Conservation (phyloP, 176 grass and related monocot species). For the Oryza rufipogon region DNA sequence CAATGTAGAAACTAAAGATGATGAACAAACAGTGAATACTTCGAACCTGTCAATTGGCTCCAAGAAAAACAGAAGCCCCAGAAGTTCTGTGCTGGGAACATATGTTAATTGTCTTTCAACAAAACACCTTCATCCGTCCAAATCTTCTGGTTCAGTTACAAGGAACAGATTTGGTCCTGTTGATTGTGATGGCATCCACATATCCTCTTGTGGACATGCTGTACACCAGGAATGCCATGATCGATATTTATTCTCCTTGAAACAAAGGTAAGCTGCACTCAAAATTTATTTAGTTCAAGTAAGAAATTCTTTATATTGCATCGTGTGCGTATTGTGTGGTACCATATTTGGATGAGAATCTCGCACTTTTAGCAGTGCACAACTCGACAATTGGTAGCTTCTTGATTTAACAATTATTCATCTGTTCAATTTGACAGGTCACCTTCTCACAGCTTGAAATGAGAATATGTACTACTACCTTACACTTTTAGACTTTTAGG, state of each 20-base stretch:
- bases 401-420: background rate
- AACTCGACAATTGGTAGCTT: slow-evolving; percentile 13
- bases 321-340: background rate
- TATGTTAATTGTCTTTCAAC: slow-evolving; percentile 75
- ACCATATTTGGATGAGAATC: slow-evolving; percentile 19
- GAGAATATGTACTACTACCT: background rate
- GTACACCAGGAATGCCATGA: slow-evolving; percentile 99
- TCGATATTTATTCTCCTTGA: slow-evolving; percentile 90
- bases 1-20: slow-evolving; percentile 39
- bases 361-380: background rate
- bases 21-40: slow-evolving; percentile 39
- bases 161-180: slow-evolving; percentile 73
- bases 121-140: slow-evolving; percentile 55
- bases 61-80: slow-evolving; percentile 67
- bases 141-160: slow-evolving; percentile 43
- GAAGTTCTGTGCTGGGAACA: slow-evolving; percentile 70
- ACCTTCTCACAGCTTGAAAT: background rate
- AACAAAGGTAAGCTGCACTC: slow-evolving; percentile 76
- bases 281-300: slow-evolving; percentile 15
- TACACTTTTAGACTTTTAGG: slow-evolving; percentile 7
- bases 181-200: slow-evolving; percentile 94
- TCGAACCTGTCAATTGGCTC: slow-evolving; percentile 38
- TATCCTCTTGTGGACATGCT: slow-evolving; percentile 95
- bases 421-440: background rate
- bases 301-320: background rate